Conservation (phyloP, 176 grass and related monocot genomes). For the Cocos nucifera region DNA sequence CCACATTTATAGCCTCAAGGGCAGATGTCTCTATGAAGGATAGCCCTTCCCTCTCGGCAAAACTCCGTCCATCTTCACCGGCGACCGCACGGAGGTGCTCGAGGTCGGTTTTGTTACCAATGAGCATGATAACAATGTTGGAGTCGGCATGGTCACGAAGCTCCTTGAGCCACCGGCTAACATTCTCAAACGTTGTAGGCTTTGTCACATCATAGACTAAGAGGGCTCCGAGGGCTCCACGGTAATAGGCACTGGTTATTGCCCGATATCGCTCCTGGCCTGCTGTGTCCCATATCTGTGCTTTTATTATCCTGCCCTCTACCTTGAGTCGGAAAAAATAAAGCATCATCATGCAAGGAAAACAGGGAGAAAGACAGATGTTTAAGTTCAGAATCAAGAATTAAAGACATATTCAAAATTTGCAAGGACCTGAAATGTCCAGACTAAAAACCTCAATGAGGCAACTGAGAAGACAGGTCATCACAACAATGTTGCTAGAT, state of each 20-base stretch:
- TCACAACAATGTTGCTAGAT: too few species aligned
- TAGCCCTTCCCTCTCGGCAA: slow-evolving; percentile 1
- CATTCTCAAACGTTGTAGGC: slow-evolving; percentile 1
- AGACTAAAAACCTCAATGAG: too few species aligned
- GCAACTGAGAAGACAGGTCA: too few species aligned
- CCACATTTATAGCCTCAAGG: slow-evolving; percentile 7
- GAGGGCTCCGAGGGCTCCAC: slow-evolving; percentile 5
- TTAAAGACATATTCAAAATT: too few species aligned
- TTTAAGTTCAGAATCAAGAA: too few species aligned
- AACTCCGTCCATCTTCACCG: background rate
- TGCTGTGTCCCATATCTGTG: slow-evolving; percentile 16
- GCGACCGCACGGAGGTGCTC: background rate
- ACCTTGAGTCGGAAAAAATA: background rate
- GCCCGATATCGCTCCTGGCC: slow-evolving; percentile 10
- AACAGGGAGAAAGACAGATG: background rate
- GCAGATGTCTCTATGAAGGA: slow-evolving; percentile 9
- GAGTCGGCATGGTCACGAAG: slow-evolving; percentile 7
- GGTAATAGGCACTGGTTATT: slow-evolving; percentile 7
- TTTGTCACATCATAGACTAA: slow-evolving; percentile 9
- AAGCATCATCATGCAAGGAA: background rate
- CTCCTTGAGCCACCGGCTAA: slow-evolving; percentile 7
- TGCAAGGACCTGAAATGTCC: too few species aligned
- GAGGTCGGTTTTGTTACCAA: slow-evolving; percentile 8
- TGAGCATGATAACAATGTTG: slow-evolving; percentile 8
- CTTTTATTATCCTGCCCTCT: background rate